These are phyloP conservation scores for Aspergillus sp. DNA, from an alignment of 2,329 filamentous ascomycete genomes.

Conservation along the genomic window DNA sequence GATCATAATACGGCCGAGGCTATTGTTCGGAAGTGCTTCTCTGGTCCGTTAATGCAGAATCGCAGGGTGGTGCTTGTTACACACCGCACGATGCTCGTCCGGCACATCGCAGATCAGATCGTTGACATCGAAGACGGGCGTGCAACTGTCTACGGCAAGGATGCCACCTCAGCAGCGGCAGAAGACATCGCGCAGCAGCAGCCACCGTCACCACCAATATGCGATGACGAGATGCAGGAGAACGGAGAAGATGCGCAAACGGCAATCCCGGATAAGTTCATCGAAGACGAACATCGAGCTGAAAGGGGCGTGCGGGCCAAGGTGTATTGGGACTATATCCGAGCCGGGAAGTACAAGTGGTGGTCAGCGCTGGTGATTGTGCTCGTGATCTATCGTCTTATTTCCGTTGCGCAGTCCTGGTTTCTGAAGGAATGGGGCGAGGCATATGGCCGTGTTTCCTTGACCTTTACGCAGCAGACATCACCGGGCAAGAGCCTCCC, in stretches of 20 bases:
- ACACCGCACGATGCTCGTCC: constrained; percentile 62
- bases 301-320: constrained; percentile 65
- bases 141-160: constrained; percentile 43
- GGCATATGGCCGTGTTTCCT: constrained; percentile 45
- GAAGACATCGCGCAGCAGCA: constrained; percentile 19
- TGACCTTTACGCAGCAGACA: constrained; percentile 1
- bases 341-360: constrained; percentile 65
- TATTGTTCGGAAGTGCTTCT: constrained; percentile 51
- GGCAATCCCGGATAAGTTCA: constrained; percentile 63
- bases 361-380: constrained; percentile 60
- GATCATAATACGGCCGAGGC: constrained; percentile 58
- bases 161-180: constrained; percentile 37
- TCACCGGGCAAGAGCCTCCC: constrained; percentile 2
- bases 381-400: constrained; percentile 55
- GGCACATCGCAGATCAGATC: constrained; percentile 63
- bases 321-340: constrained; percentile 80
- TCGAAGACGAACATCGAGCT: constrained; percentile 66
- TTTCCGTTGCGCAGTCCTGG: constrained; percentile 62
- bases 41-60: constrained; percentile 46
- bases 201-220: neutral
- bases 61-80: constrained; percentile 54
- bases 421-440: constrained; percentile 86
- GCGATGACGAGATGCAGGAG: constrained; percentile 22
- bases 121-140: constrained; percentile 59
- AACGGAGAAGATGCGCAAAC: constrained; percentile 24